Conservation (phyloP, 306 rosid genomes). For the Dicorynia guianensis region DNA sequence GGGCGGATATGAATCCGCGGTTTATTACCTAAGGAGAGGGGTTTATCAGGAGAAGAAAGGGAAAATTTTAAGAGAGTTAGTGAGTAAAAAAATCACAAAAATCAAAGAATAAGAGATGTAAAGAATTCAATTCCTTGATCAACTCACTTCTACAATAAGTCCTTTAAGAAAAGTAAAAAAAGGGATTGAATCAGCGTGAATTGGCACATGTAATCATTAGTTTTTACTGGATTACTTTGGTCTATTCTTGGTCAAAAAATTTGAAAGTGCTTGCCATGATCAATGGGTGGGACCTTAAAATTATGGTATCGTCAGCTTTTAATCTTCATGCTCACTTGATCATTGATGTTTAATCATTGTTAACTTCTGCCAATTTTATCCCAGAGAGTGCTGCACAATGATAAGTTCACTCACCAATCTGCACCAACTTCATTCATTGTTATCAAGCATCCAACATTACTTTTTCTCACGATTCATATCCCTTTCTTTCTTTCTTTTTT, state of each 20-base stretch:
- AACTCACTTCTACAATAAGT: slow-evolving; percentile 20
- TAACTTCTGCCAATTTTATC: slow-evolving; percentile 29
- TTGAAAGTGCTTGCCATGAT: slow-evolving; percentile 42
- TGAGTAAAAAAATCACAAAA: too few species aligned
- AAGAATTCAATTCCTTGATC: too few species aligned
- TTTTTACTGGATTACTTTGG: slow-evolving; percentile 7
- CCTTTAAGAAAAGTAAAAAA: neutral
- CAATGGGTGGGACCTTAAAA: slow-evolving; percentile 36
- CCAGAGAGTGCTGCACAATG: slow-evolving; percentile 33
- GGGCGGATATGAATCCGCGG: too few species aligned
- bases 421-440: neutral
- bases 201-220: slow-evolving; percentile 19
- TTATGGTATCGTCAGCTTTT: slow-evolving; percentile 29
- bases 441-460: slow-evolving; percentile 5
- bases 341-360: neutral
- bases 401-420: slow-evolving; percentile 19
- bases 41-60: too few species aligned
- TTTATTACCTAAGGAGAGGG: too few species aligned
- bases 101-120: too few species aligned
- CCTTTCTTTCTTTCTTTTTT: slow-evolving; percentile 17
- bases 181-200: slow-evolving; percentile 38
- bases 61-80: too few species aligned
- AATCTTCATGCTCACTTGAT: slow-evolving; percentile 37
- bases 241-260: slow-evolving; percentile 38
- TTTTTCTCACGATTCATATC: neutral